Evolutionary conservation across 2,329 filamentous ascomycete species (phyloP), one percentile per base, ranked within the genome.

Genomic region (Coccinonectria pachysandricola): DNA sequence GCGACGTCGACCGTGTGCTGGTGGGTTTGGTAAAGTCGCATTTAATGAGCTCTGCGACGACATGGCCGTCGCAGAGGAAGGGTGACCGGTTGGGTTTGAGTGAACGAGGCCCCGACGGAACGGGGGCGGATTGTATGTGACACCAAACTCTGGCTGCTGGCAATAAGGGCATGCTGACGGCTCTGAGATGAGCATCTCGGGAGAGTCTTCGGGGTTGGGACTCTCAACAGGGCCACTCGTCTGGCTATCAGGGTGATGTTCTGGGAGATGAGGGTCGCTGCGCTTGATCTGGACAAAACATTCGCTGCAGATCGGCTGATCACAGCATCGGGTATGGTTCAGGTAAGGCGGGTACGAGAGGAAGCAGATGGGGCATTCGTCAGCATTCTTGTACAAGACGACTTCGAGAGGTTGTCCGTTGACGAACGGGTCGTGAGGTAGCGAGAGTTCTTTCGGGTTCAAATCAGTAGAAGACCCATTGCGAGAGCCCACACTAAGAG

Each of bases 261-360:
- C 84, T 2, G 85, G 84, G 19, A 86, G 75, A 52, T 95, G 84
- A 7, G 86, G 87, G 39, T 98, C 88, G 4, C 86, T 78, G 21
- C 91, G 75, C 53, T 95, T 96, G 52, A 98, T 98, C 54, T 98
- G 91, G 4, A 98, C 91, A 47, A 98, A 98, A 54, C 91, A 98
- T 59, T 98, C 91, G 21, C 87, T 96, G 58, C 91, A 98, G 36
- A 98, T 96, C 5, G 82, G 69, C 52, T 98, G 91, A 45, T 94
- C 86, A 54, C 91, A 98, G 52, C 91, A 98, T 40, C 91, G 70
- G 1, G 91, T 98, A 39, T 78, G 80, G 57, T 98, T 98, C 15
- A 98, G 67, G 49, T 92, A 92, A 4, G 86, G 86, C 1, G 91
- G 91, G 42, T 96, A 98, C 43, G 86, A 92, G 27, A 96, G 65